Base-by-base conservation (phyloP, 2,329 filamentous ascomycete species). In the Akanthomyces uredinophilus region DNA sequence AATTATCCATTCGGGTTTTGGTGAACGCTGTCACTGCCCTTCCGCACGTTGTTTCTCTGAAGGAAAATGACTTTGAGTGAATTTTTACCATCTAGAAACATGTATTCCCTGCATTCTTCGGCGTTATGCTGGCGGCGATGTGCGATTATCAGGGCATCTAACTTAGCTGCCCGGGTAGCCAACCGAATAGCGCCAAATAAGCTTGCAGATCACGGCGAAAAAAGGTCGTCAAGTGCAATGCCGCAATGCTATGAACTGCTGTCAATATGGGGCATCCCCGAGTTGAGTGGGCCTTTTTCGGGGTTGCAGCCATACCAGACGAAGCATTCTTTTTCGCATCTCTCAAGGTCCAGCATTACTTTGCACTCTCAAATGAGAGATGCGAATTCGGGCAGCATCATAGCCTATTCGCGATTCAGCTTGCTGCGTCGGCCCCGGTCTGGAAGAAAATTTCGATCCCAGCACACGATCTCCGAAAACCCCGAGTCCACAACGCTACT, bases 161-260 rank as follows among this genome's bases (percentile, higher is more conserved):
- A 27, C 43, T n/a, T 29, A 13, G 41, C 43, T n/a, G 27, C 8
- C 54, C 43, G 41, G 27, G 6, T 37, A 47, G 41, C 43, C 29
- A 35, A 27, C 53, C 53, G 53, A 56, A 35, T 46, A 56, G 41
- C 39, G 53, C 32, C 39, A 32, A 46, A 24, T 47, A 46, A 46
- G 29, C 43, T 47, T 29, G 43, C 54, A 57, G 54, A 57, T 57
- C 54, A 29, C 54, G n/a, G 29, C 53, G 41, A 46, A 47, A 35
- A 35, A 5, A 27, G 54, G 41, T 22, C 29, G 24, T 57, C 41
- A 18, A 37, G 39, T 35, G 53, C 24, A 32, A 35, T 16, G 47
- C 27, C 43, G 27, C 29, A 47, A 29, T 37, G 18, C 16, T 27
- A 16, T 47, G 20, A 57, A 47, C 20, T 43, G 43, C 37, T 47